Base-by-base conservation (phyloP, 345 rosid genomes). In the Isatis tinctoria region DNA sequence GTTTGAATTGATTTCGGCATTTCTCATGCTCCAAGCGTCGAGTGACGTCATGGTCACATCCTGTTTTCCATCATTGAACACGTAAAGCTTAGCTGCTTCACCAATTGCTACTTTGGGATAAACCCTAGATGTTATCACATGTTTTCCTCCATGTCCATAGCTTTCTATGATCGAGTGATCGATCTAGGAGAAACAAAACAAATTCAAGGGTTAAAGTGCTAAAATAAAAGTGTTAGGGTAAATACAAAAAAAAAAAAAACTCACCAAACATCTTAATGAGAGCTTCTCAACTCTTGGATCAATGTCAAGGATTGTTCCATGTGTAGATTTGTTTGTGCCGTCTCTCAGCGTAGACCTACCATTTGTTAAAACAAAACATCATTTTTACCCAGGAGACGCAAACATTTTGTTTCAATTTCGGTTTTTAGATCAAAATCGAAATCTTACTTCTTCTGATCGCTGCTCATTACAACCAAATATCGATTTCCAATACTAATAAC, bases 21-120 rank as follows among this genome's bases (percentile, higher is more conserved):
- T 77, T 48, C 82, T 78, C 87, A 87, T 86, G 69, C 81, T 87
- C 93, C 92, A 90, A 18, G 87, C 94, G 60, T 69, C 80, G 10
- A 87, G 44, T 4, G 72, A 75, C 28, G 84, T 39, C 39, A 83
- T 80, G 16, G 17, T 58, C n/a, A 87, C 86, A 62, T 60, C 43
- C 2, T 5, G 35, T 10, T 81, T 67, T 10, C 90, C 92, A 73
- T 84, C 83, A 74, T 87, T 84, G 74, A 84, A 84, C 48, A 75
- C 72, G 10, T 61, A 79, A 10, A 82, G 75, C 61, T 64, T 75
- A 40, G 85, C 74, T 13, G 58, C 69, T 16, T 70, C 81, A 35
- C 67, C 82, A 28, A 79, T 52, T 3, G 87, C 87, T 66, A 82
- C 20, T 60, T 33, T 52, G 0, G 93, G 90, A 63, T 88, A 88